Conservation (phyloP, 2,329 filamentous ascomycete genomes). For the Aspergillus calidoustus region DNA sequence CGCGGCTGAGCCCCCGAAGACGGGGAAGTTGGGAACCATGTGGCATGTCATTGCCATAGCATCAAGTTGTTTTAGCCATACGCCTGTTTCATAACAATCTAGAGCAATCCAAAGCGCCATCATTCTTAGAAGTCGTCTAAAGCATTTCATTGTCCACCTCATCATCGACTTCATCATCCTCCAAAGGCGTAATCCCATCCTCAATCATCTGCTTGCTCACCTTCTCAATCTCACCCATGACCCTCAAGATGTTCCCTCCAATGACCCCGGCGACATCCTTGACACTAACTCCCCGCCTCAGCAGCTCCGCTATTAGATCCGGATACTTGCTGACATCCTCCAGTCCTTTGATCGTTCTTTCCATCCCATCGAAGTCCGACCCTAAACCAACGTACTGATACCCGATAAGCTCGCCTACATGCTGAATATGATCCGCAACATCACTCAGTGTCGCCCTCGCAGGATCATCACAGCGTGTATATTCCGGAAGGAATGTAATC, state of each 20-base stretch:
- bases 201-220: slow-evolving; percentile 70
- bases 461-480: slow-evolving; percentile 76
- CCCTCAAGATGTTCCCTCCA: slow-evolving; percentile 79
- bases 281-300: slow-evolving; percentile 75
- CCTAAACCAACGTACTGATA: slow-evolving; percentile 88
- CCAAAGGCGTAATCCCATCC: slow-evolving; percentile 52
- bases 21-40: too few species aligned
- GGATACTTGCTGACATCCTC: slow-evolving; percentile 88
- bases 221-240: slow-evolving; percentile 78
- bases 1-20: too few species aligned
- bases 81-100: background rate
- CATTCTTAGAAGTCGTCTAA: background rate
- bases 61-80: too few species aligned
- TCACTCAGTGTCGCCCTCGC: slow-evolving; percentile 74
- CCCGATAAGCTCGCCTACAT: slow-evolving; percentile 83
- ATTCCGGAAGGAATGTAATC: slow-evolving; percentile 86
- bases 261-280: slow-evolving; percentile 74
- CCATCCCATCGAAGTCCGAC: slow-evolving; percentile 80
- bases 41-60: too few species aligned
- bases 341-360: slow-evolving; percentile 68
- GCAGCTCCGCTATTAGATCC: slow-evolving; percentile 73
- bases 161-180: slow-evolving; percentile 41
- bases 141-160: slow-evolving; percentile 36
- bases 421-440: slow-evolving; percentile 77
- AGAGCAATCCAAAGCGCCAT: background rate